Conservation (phyloP, 2,329 filamentous ascomycete genomes). For the Talaromyces sp. region DNA sequence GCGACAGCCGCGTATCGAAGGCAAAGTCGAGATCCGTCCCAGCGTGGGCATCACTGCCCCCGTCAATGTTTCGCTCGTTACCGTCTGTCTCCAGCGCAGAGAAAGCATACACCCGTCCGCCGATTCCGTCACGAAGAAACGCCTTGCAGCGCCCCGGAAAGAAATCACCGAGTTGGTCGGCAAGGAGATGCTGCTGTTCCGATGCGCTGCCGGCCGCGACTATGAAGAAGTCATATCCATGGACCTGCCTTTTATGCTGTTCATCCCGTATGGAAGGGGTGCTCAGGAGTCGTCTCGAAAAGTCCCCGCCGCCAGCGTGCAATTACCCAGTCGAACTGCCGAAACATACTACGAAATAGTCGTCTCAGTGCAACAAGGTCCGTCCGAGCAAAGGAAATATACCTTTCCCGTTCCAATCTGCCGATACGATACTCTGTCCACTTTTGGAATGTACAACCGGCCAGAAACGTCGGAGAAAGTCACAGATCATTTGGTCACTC, state of each 20-base stretch:
- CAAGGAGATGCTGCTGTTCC: conserved; percentile 88
- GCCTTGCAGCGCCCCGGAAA: conserved; percentile 80
- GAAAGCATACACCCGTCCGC: conserved; percentile 96
- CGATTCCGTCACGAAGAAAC: conserved; percentile 88
- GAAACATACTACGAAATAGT: conserved; percentile 97
- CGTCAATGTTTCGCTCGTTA: conserved; percentile 84
- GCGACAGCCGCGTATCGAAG: conserved; percentile 83
- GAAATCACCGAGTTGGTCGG: conserved; percentile 90
- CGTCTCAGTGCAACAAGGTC: conserved; percentile 89
- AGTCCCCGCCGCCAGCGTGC: conserved; percentile 86
- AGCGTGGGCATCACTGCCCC: conserved; percentile 79
- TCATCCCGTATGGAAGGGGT: conserved; percentile 89
- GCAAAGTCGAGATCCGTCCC: conserved; percentile 93
- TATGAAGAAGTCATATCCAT: conserved; percentile 86
- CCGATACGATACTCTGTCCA: conserved; percentile 92
- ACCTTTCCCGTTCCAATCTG: conserved; percentile 84
- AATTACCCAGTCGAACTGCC: conserved; percentile 85
- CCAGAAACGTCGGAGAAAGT: conserved; percentile 82
- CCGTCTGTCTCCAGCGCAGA: conserved; percentile 85
- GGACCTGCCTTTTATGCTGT: conserved; percentile 95
- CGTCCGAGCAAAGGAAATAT: conserved; percentile 81
- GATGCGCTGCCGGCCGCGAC: conserved; percentile 76
- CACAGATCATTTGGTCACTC: conserved; percentile 81
- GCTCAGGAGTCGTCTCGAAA: conserved; percentile 84
- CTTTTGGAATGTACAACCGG: conserved; percentile 99